Base-by-base conservation (phyloP, 192 early-diverging fungal genomes). In the Backusella circina region DNA sequence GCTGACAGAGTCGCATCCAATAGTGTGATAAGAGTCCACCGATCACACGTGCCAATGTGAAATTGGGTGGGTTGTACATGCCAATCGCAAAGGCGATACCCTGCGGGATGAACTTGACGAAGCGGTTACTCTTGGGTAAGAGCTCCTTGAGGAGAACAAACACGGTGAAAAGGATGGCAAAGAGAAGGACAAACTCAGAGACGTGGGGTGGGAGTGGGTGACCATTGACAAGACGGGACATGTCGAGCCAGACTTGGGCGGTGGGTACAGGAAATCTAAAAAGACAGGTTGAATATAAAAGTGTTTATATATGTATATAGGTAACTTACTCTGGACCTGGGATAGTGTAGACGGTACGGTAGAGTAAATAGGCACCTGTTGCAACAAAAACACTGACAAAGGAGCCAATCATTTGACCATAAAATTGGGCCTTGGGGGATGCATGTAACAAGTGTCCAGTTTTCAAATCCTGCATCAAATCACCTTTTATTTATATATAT, bases 401-500 rank as follows among this genome's bases (percentile, higher is more conserved):
- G 44, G 92, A 91, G 3, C 94, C 94, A 44, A 95, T 85, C 79
- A 94, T 77, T 74, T 96, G 95, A 5, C 90, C 95, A 67, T 87
- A 86, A 83, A 96, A 96, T 82, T 96, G 95, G 0, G 95, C 90
- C 57, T 90, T 88, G 1, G 95, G 95, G 0, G 92, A 93, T 9
- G 95, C 95, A 32, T 87, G 87, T 47, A 96, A 86, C 31, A 96
- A 38, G 65, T 96, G 93, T 0, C 95, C 95, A 9, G 95, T 96
- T 75, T 96, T 96, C 33, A 96, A 78, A 77, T 96, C 95, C 72
- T 82, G 81, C 81, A 82, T 82, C 21, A 82, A 73, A 73, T 94
- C 93, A 75, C 90, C 69, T 71, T n/a, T n/a, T n/a, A n/a, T n/a
- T n/a, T n/a, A n/a, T n/a, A 71, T 57, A 23, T 2, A 57, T 21